Evolutionary conservation across 2,329 filamentous ascomycete species (phyloP).

Genomic region (Penicillium italicum): DNA sequence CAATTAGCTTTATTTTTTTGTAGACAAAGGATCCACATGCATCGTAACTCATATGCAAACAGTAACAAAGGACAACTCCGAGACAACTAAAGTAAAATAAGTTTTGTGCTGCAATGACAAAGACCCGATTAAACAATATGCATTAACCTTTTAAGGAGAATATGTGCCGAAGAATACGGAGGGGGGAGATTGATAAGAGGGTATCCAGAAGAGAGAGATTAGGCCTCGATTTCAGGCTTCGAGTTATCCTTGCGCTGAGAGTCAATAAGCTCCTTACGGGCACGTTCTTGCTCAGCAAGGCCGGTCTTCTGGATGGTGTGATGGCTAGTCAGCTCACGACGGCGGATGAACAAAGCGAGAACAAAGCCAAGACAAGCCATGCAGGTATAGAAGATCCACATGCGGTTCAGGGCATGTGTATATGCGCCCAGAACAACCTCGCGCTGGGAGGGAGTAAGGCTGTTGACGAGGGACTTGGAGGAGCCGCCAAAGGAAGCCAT

Average conservation of each 20-base stretch:
- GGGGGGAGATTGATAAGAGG: background rate
- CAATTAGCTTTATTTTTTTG: background rate
- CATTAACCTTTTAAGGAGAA: background rate
- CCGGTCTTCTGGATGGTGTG: slow-evolving; percentile 47
- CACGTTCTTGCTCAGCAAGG: slow-evolving; percentile 44
- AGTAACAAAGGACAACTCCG: background rate
- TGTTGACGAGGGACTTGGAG: slow-evolving; percentile 33
- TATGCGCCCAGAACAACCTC: slow-evolving; percentile 42
- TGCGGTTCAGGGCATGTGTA: slow-evolving; percentile 44
- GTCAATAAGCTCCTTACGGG: slow-evolving; percentile 45
- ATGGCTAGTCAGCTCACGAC: slow-evolving; percentile 38
- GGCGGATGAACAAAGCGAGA: slow-evolving; percentile 40
- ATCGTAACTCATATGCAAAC: background rate
- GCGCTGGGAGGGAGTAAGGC: slow-evolving; percentile 34
- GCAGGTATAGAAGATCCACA: slow-evolving; percentile 51
- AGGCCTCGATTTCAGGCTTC: slow-evolving; percentile 53
- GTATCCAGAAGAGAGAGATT: background rate
- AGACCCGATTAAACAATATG: background rate
- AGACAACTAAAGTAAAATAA: background rate
- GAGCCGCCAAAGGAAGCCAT: slow-evolving; percentile 37
- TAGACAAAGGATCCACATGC: background rate
- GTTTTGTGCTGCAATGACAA: background rate
- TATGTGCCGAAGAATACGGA: background rate
- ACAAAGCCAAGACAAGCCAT: slow-evolving; percentile 37
- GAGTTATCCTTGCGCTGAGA: slow-evolving; percentile 56